Evolutionary conservation across 305 asterid genomes (phyloP).

Genomic region (Fraxinus sp.): DNA sequence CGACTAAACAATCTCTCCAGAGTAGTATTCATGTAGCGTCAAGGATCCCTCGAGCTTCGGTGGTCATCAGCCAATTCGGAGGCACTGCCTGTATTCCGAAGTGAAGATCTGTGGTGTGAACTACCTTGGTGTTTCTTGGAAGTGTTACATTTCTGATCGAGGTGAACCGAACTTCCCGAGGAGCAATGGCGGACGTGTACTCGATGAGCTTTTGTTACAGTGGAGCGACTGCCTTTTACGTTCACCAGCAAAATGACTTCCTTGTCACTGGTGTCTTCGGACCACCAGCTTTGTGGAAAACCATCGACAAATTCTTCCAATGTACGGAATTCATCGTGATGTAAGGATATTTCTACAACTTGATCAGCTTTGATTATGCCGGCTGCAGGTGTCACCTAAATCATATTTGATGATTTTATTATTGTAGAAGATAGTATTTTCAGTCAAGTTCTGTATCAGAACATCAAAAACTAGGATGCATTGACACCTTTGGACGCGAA

Average conservation of each 20-base stretch:
- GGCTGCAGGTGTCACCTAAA: slow-evolving; percentile 77
- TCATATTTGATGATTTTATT: neutral
- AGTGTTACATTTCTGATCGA: slow-evolving; percentile 42
- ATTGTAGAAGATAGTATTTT: neutral
- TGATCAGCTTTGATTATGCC: slow-evolving; percentile 75
- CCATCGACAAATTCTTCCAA: slow-evolving; percentile 69
- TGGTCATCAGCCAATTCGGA: slow-evolving; percentile 22
- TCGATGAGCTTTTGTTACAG: slow-evolving; percentile 46
- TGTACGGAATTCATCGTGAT: slow-evolving; percentile 64
- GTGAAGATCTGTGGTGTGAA: slow-evolving; percentile 44
- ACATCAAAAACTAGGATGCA: neutral
- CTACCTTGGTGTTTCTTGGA: slow-evolving; percentile 50
- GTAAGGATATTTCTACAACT: slow-evolving; percentile 58
- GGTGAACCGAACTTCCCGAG: slow-evolving; percentile 30
- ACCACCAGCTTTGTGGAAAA: slow-evolving; percentile 84
- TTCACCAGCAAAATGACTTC: slow-evolving; percentile 64
- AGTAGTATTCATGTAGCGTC: neutral
- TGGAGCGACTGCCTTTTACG: slow-evolving; percentile 58
- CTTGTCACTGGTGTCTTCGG: slow-evolving; percentile 77
- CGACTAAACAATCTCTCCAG: neutral
- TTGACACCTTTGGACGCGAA: neutral
- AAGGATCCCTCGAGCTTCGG: neutral
- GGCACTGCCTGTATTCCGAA: slow-evolving; percentile 25
- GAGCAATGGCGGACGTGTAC: slow-evolving; percentile 51
- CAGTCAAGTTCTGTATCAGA: neutral